Evolutionary conservation across 192 early-diverging fungal species (phyloP).

Genomic region (Linnemannia zychae): DNA sequence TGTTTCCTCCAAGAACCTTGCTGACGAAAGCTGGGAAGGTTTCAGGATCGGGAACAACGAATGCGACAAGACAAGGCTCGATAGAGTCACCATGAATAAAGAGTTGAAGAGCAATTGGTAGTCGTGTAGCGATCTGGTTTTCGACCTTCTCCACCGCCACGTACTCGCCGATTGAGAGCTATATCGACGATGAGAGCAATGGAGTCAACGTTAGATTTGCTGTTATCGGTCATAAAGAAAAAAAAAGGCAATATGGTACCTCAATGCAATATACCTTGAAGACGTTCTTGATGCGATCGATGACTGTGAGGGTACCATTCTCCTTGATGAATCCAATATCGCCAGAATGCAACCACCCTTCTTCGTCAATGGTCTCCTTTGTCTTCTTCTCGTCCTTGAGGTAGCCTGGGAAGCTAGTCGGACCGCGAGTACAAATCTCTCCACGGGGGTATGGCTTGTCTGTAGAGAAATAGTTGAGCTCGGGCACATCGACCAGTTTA

Average conservation of each 20-base stretch:
- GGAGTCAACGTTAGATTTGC: neutral
- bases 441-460: conserved; percentile 85
- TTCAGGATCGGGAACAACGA: conserved; percentile 78
- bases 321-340: conserved; percentile 84
- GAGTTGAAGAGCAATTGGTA: conserved; percentile 72
- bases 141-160: conserved; percentile 89
- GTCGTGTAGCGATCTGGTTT: conserved; percentile 67
- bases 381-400: conserved; percentile 83
- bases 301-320: conserved; percentile 76
- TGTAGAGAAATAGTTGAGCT: conserved; percentile 82
- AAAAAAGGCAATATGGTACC: neutral
- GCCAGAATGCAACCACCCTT: conserved; percentile 89
- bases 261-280: conserved; percentile 72
- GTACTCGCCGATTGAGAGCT: conserved; percentile 66
- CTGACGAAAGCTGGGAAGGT: conserved; percentile 52
- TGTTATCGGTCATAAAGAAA: neutral
- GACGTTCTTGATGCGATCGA: conserved; percentile 87
- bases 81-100: conserved; percentile 87
- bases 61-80: conserved; percentile 75
- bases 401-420: conserved; percentile 79
- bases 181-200: neutral
- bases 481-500: conserved; percentile 90
- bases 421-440: conserved; percentile 87
- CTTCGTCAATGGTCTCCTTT: conserved; percentile 74
- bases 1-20: conserved; percentile 44